These are phyloP conservation scores for Penicillium sp. DNA, from an alignment of 2,329 filamentous ascomycete genomes.

Conservation along the genomic window DNA sequence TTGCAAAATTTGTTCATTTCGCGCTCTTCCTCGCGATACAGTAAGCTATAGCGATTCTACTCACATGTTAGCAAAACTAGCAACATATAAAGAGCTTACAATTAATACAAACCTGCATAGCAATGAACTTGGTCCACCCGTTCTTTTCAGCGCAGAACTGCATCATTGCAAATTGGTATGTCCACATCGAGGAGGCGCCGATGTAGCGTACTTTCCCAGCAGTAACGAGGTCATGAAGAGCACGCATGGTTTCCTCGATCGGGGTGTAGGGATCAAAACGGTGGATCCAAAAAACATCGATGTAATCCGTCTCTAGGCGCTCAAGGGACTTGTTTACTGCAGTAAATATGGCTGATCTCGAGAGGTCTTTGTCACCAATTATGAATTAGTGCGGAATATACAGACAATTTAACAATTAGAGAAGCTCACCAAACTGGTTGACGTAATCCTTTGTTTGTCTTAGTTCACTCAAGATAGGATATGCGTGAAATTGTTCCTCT, in stretches of 20 bases:
- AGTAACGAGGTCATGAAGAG: constrained; percentile 38
- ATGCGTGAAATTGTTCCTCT: not conserved
- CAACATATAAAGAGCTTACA: no score
- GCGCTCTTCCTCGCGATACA: constrained; percentile 59
- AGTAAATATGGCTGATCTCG: not conserved
- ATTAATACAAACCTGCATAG: constrained; percentile 43
- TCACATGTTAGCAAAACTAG: no score
- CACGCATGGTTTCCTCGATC: constrained; percentile 38
- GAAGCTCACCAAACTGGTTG: not conserved
- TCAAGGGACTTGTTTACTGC: not conserved
- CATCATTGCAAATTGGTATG: constrained; percentile 43
- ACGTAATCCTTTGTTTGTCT: not conserved
- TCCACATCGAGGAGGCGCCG: constrained; percentile 30
- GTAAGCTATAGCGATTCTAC: constrained; percentile 39
- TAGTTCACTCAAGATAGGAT: not conserved
- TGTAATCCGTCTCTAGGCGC: not conserved
- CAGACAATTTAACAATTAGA: no score
- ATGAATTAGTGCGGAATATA: no score
- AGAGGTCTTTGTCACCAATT: not conserved
- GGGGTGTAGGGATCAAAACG: constrained; percentile 41
- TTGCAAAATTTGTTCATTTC: constrained; percentile 52
- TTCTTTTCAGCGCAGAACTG: constrained; percentile 54
- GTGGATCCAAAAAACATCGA: not conserved
- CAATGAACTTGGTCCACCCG: constrained; percentile 57
- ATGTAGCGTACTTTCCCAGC: constrained; percentile 31